Evolutionary conservation across 2,329 filamentous ascomycete species (phyloP).

Genomic region (Fusarium gaditjirri): DNA sequence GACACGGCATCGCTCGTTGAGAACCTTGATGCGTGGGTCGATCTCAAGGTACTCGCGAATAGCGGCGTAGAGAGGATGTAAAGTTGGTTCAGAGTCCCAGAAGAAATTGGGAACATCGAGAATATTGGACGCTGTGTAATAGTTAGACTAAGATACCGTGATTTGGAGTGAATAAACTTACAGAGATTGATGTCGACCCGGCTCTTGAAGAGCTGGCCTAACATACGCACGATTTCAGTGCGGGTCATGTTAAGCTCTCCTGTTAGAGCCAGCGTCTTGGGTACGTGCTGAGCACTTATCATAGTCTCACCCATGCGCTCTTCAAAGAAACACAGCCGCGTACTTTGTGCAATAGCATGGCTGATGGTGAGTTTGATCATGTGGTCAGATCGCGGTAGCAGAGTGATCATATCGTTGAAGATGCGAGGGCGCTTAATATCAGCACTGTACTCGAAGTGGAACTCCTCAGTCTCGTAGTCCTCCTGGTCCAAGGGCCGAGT

Average conservation of each 20-base stretch:
- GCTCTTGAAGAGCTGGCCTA: constrained; percentile 90
- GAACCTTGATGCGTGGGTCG: constrained; percentile 92
- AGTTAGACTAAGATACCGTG: constrained; percentile 7
- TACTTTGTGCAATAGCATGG: constrained; percentile 97
- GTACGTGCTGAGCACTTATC: constrained; percentile 90
- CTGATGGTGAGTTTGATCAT: constrained; percentile 99
- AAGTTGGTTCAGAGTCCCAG: constrained; percentile 95
- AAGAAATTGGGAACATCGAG: constrained; percentile 97
- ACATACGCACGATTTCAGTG: constrained; percentile 90
- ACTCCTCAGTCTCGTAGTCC: constrained; percentile 97
- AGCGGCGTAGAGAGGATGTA: constrained; percentile 93
- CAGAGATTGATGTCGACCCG: constrained; percentile 97
- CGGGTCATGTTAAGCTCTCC: constrained; percentile 91
- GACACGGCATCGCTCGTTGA: constrained; percentile 96
- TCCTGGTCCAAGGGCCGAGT: constrained; percentile 84
- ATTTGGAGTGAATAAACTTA: constrained; percentile 59
- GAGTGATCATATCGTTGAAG: constrained; percentile 99
- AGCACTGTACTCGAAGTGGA: constrained; percentile 96
- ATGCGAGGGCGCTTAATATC: constrained; percentile 88
- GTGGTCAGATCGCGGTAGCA: constrained; percentile 89
- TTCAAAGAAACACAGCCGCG: constrained; percentile 95
- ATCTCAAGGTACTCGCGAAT: constrained; percentile 98
- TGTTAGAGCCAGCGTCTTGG: constrained; percentile 86
- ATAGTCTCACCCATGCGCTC: constrained; percentile 96
- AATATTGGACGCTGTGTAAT: constrained; percentile 82